A percentile compares a stretch with the other conserved stretches of the same genome.
Evolutionary conservation across 176 grass and related monocot species (phyloP).

Genomic region (Bolboschoenus planiculmis): DNA sequence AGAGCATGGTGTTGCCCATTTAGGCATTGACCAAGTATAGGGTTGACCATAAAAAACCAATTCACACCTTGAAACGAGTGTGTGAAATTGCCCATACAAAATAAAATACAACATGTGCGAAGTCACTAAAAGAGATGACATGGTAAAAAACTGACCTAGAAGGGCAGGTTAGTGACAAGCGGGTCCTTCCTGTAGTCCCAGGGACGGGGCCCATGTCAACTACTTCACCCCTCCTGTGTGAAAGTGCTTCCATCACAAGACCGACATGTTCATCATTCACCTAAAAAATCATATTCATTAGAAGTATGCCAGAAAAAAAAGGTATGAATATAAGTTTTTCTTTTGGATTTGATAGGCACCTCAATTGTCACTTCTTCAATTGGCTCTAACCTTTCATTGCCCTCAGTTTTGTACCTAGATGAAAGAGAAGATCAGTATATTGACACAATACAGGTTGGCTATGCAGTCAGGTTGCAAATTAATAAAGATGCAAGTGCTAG

Average conservation of each 20-base stretch:
- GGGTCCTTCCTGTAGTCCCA: constrained; percentile 66
- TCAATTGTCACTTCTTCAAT: constrained; percentile 99
- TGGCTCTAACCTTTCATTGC: constrained; percentile 64
- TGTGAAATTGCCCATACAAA: neutral
- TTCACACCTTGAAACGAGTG: neutral
- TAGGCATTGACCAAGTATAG: neutral
- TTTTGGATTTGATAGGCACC: constrained; percentile 39
- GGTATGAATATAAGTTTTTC: neutral
- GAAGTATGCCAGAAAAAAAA: constrained; percentile 28
- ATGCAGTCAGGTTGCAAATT: neutral
- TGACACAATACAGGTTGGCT: constrained; percentile 5
- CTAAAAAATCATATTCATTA: constrained; percentile 39
- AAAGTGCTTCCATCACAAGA: constrained; percentile 88
- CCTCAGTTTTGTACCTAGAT: constrained; percentile 85
- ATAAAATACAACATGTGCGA: neutral
- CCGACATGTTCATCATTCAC: constrained; percentile 95
- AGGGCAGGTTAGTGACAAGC: constrained; percentile 86
- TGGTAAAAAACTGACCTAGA: constrained; percentile 49
- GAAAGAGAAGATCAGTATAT: neutral
- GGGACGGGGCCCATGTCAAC: constrained; percentile 94
- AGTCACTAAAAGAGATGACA: neutral
- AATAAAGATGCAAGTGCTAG: neutral
- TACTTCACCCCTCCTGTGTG: constrained; percentile 76
- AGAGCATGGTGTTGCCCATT: neutral
- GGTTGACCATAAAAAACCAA: neutral